Percentiles rank a stretch among this genome's conserved stretches.
phyloP scores from a whole-genome alignment of 2,329 filamentous ascomycete genomes.

The Trichoderma sp. region DNA sequence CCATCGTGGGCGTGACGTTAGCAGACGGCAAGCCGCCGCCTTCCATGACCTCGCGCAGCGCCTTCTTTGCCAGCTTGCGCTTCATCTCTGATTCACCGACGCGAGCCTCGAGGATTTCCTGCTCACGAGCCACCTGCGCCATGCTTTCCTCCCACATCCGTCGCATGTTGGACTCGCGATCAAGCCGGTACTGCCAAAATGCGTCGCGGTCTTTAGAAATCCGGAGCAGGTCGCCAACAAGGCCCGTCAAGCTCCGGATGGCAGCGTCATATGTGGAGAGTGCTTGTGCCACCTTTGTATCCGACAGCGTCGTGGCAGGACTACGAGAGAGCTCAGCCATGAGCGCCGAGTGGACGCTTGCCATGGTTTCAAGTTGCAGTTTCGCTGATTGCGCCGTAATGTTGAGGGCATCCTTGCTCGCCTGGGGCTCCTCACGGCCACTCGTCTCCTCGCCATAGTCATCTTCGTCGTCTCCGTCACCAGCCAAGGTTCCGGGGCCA shows the following conservation, averaged over 20 bases:
- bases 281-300: conserved; percentile 75
- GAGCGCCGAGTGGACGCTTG: conserved; percentile 81
- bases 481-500: conserved; percentile 38
- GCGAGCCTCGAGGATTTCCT: conserved; percentile 84
- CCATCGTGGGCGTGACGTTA: conserved; percentile 36
- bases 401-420: conserved; percentile 90
- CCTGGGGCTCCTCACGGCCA: conserved; percentile 70
- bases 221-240: conserved; percentile 83
- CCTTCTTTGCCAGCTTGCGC: conserved; percentile 84
- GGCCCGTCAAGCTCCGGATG: conserved; percentile 80
- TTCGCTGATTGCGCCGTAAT: conserved; percentile 96
- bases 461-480: conserved; percentile 61
- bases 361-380: conserved; percentile 87
- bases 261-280: conserved; percentile 85
- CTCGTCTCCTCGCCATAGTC: conserved; percentile 77
- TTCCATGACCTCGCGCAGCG: conserved; percentile 82
- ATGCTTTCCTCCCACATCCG: conserved; percentile 99
- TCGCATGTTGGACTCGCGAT: conserved; percentile 86
- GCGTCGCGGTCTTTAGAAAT: conserved; percentile 93
- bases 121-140: conserved; percentile 92
- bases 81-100: conserved; percentile 91
- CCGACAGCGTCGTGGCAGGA: conserved; percentile 71
- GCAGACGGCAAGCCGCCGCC: conserved; percentile 45
- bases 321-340: conserved; percentile 67
- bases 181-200: conserved; percentile 94